Evolutionary conservation across 306 rosid genomes (phyloP).

Genomic region (Trichosanthes truncata): DNA sequence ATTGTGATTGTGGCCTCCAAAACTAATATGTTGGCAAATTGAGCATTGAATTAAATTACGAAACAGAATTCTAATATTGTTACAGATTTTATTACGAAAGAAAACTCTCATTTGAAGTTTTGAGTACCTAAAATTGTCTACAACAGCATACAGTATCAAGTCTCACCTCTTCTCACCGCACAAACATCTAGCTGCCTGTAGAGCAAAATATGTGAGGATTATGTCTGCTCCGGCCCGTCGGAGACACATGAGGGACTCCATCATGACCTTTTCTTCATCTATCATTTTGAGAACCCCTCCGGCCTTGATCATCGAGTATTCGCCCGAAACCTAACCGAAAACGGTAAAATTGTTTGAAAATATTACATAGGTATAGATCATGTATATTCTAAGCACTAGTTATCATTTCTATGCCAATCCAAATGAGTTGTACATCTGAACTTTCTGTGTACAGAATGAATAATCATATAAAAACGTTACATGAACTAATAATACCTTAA

Average conservation of each 20-base stretch:
- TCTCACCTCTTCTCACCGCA: constrained; percentile 75
- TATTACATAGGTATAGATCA: not conserved
- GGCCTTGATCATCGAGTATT: constrained; percentile 91
- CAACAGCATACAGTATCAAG: not conserved
- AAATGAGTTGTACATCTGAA: too few relatives aligned
- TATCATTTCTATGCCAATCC: too few relatives aligned
- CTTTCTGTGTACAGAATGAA: too few relatives aligned
- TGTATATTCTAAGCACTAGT: too few relatives aligned
- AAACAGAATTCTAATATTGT: not conserved
- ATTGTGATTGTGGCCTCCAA: not conserved
- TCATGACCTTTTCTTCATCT: constrained; percentile 86
- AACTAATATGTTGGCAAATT: not conserved
- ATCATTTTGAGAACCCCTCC: constrained; percentile 80
- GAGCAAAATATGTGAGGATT: constrained; percentile 85
- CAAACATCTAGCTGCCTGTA: constrained; percentile 71
- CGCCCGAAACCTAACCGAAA: constrained; percentile 80
- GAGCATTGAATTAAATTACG: not conserved
- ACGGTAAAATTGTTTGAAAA: not conserved
- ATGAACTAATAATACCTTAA: not conserved
- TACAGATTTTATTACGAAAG: not conserved
- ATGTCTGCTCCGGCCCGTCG: constrained; percentile 93
- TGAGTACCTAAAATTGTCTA: not conserved
- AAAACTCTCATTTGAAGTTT: not conserved
- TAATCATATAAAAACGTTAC: not conserved
- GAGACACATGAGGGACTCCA: constrained; percentile 87